Conservation (phyloP, 1,284 basidiomycete species). For the Puccinia coronata region DNA sequence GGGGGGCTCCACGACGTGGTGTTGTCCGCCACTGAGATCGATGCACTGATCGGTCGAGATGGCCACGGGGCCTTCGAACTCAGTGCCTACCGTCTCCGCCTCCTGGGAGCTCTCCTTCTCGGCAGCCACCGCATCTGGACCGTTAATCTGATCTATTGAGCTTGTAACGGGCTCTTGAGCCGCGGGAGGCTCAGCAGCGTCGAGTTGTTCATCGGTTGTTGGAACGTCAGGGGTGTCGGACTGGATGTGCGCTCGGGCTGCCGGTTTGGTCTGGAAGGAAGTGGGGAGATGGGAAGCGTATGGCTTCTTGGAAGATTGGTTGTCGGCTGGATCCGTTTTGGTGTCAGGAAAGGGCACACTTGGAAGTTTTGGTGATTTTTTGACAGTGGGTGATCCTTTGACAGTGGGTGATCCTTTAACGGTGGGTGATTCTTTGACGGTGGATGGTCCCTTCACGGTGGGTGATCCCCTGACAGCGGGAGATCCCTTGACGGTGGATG, state of each 20-base stretch:
- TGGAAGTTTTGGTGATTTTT: constrained; percentile 9
- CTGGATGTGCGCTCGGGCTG: not conserved
- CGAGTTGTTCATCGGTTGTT: not conserved
- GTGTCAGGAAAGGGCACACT: constrained; percentile 7
- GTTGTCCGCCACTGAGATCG: not conserved
- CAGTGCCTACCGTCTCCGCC: not conserved
- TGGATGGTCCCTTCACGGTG: too few species aligned
- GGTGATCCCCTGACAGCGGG: too few species aligned
- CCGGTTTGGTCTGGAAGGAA: not conserved
- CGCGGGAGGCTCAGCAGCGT: not conserved
- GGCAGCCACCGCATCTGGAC: not conserved
- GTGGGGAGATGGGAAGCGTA: not conserved
- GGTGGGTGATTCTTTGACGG: not conserved
- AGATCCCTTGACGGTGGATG: too few species aligned
- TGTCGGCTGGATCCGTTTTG: not conserved
- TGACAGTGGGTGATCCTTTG: not conserved
- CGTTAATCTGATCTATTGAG: not conserved
- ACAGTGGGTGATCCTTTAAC: too few species aligned
- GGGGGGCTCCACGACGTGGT: not conserved
- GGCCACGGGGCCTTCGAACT: not conserved
- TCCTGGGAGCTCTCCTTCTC: not conserved
- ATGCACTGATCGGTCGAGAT: not conserved
- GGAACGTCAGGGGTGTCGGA: not conserved
- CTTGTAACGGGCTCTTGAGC: not conserved
- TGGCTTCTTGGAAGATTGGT: not conserved